These are phyloP conservation scores for Termitomyces sp. DNA, from an alignment of 768 basidiomycete genomes.

Conservation along the genomic window DNA sequence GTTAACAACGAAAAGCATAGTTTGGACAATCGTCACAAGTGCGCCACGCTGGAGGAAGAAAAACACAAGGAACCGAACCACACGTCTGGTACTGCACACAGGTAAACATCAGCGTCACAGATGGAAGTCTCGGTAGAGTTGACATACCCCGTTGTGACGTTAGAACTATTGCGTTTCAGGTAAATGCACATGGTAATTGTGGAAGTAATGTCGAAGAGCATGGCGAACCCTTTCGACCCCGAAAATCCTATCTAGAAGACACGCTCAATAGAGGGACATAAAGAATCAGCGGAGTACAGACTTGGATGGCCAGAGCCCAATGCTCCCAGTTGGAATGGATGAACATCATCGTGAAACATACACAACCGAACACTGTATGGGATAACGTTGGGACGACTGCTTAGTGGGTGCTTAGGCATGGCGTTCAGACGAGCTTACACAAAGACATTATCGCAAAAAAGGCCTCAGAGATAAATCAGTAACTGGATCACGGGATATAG, in stretches of 20 bases:
- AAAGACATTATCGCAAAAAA: too few relatives aligned
- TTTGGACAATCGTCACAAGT: not conserved
- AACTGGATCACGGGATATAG: too few relatives aligned
- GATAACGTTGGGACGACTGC: too few relatives aligned
- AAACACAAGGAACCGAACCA: not conserved
- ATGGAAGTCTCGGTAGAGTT: not conserved
- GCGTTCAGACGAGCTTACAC: too few relatives aligned
- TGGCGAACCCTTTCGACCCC: not conserved
- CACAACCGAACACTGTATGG: not conserved
- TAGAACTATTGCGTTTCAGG: not conserved
- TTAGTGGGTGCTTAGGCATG: too few relatives aligned
- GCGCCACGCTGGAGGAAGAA: not conserved
- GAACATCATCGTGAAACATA: constrained; percentile 4
- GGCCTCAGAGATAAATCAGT: too few relatives aligned
- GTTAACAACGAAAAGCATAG: not conserved
- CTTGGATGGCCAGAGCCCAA: not conserved
- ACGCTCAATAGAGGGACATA: not conserved
- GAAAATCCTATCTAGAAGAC: not conserved
- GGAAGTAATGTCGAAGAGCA: not conserved
- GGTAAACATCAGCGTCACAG: not conserved
- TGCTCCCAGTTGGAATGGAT: constrained; percentile 6
- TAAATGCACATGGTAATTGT: not conserved
- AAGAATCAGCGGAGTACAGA: not conserved
- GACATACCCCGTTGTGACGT: not conserved
- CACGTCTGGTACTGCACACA: not conserved